Evolutionary conservation across 1,139 yeast species (phyloP).

Genomic region (Tardiomyces blankii): DNA sequence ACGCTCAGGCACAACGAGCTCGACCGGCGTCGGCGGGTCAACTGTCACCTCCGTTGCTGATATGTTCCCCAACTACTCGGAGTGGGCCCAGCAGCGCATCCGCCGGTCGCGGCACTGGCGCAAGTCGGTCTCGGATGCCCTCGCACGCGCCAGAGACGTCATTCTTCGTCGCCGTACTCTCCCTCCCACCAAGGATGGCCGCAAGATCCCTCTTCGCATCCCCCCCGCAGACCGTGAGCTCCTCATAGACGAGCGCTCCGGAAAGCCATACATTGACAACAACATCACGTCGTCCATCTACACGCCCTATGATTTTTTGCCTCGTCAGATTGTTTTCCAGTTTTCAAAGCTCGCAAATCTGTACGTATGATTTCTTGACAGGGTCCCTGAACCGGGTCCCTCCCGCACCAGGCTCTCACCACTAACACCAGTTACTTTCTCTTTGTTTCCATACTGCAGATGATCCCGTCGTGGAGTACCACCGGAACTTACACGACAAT

Average conservation of each 20-base stretch:
- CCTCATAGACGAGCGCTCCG: constrained; percentile 55
- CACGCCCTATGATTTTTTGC: constrained; percentile 68
- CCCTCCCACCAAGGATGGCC: constrained; percentile 55
- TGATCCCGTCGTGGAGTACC: constrained; percentile 97
- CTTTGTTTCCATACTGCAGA: constrained; percentile 81
- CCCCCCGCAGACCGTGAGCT: constrained; percentile 15
- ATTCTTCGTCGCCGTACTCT: constrained; percentile 9
- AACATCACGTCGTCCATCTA: constrained; percentile 80
- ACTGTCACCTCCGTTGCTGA: background rate
- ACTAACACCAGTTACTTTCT: constrained; percentile 38
- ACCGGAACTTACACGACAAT: constrained; percentile 96
- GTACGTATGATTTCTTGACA: too few relatives aligned
- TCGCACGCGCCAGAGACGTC: background rate
- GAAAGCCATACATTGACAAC: constrained; percentile 55
- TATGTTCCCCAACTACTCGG: background rate
- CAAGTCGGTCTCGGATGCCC: background rate
- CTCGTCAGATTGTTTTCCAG: constrained; percentile 81
- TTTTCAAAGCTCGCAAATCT: constrained; percentile 88
- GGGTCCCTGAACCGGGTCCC: constrained; percentile 4
- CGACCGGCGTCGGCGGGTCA: background rate
- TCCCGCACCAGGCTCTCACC: background rate
- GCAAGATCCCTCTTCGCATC: constrained; percentile 54
- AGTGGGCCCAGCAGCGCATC: background rate
- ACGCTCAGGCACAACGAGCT: too few relatives aligned
- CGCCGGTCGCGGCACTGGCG: background rate